phyloP scores from a whole-genome alignment of 768 basidiomycete genomes.

The Phanerochaete carnosa region DNA sequence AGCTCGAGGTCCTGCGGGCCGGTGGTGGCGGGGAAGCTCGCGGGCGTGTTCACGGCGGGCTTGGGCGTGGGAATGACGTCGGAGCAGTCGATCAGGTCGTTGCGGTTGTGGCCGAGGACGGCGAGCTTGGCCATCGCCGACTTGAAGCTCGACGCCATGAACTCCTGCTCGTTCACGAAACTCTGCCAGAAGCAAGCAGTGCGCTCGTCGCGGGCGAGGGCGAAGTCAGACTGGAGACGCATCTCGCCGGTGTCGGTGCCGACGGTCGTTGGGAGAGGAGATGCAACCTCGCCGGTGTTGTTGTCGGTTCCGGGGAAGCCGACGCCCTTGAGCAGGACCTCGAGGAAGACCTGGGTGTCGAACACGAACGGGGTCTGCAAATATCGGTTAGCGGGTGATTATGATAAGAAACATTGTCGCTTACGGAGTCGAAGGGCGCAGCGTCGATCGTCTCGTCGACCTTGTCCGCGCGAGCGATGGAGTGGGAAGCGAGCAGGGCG shows the following conservation, averaged over 20 bases:
- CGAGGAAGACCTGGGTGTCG: too few relatives aligned
- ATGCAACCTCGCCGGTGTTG: conserved; percentile 37
- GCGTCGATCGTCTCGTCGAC: conserved; percentile 21
- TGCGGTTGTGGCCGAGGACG: conserved; percentile 21
- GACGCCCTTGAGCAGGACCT: conserved; percentile 20
- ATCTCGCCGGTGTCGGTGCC: conserved; percentile 31
- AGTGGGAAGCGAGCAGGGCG: conserved; percentile 22
- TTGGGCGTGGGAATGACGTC: conserved; percentile 20
- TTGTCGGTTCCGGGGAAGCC: conserved; percentile 30
- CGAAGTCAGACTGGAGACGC: conserved; percentile 42
- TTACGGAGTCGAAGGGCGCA: conserved; percentile 23
- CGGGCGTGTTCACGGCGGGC: conserved; percentile 4
- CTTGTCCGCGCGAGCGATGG: too few relatives aligned
- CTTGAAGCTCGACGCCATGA: conserved; percentile 13
- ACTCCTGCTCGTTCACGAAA: conserved; percentile 10
- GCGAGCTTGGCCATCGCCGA: conserved; percentile 26
- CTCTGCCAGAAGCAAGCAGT: conserved; percentile 36
- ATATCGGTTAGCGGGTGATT: background rate
- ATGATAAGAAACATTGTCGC: background rate
- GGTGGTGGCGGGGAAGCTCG: conserved; percentile 7
- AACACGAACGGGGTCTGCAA: conserved; percentile 13
- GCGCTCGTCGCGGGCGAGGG: conserved; percentile 29
- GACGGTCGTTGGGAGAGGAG: conserved; percentile 27
- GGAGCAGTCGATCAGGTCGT: conserved; percentile 21
- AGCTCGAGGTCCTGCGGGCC: conserved; percentile 4